Conservation (phyloP, 495 filamentous ascomycete species). For the Physcia stellaris region DNA sequence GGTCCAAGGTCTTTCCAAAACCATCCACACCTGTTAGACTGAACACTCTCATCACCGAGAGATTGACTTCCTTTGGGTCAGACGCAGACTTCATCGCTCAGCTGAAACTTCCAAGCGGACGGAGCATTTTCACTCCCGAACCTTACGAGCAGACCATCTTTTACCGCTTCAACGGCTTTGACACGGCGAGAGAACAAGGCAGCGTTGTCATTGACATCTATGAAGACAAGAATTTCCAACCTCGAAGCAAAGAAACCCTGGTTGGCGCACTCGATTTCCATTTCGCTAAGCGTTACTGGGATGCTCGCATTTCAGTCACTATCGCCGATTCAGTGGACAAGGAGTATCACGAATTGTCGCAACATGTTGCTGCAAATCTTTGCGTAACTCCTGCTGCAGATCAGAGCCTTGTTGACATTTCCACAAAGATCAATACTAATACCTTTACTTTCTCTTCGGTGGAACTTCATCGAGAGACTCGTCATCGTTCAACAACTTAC, state of each 20-base stretch:
- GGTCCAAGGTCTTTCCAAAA: conserved; percentile 5
- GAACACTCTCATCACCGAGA: conserved; percentile 19
- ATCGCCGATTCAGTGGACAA: conserved; percentile 7
- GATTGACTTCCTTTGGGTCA: conserved; percentile 23
- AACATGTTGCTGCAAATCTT: conserved; percentile 19
- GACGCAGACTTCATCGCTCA: conserved; percentile 28
- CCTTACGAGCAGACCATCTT: conserved; percentile 19
- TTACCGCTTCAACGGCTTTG: conserved; percentile 39
- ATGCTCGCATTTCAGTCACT: conserved; percentile 24
- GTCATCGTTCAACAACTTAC: conserved; percentile 4
- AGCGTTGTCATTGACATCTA: conserved; percentile 37
- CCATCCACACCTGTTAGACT: conserved; percentile 7
- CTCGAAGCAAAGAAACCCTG: conserved; percentile 8
- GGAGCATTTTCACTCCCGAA: conserved; percentile 21
- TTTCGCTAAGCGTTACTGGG: conserved; percentile 32
- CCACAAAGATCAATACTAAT: conserved; percentile 6
- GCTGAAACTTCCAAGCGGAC: conserved; percentile 16
- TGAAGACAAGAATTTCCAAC: conserved; percentile 18
- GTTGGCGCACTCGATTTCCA: conserved; percentile 25
- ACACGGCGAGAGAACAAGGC: conserved; percentile 1
- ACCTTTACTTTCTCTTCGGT: conserved; percentile 9
- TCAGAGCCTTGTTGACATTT: conserved; percentile 2
- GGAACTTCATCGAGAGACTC: conserved; percentile 6
- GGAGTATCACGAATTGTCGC: conserved; percentile 16
- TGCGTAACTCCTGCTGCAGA: conserved; percentile 13